Percentiles rank a stretch among this genome's conserved stretches.
Evolutionary conservation across 1,284 basidiomycete genomes (phyloP).

Genomic region (Neotropicomus parvogracilis): DNA sequence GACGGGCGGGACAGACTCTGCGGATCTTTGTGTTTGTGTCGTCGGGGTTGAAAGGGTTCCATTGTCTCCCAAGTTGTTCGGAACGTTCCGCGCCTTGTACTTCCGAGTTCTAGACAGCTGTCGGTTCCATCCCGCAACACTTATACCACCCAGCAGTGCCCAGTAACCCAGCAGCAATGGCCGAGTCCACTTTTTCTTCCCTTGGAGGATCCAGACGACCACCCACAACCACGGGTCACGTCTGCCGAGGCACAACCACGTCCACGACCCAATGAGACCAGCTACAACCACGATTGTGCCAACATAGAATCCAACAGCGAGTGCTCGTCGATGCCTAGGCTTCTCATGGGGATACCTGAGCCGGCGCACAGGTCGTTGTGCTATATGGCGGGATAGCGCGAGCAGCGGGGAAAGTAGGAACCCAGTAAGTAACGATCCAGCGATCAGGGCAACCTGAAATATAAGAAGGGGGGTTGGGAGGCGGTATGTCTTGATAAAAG

Average conservation of each 20-base stretch:
- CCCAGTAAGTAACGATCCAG: conserved; percentile 88
- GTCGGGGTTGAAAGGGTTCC: conserved; percentile 28
- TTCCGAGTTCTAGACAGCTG: conserved; percentile 75
- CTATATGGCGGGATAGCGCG: conserved; percentile 88
- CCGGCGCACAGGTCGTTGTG: conserved; percentile 86
- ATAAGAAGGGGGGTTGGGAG: conserved; percentile 89
- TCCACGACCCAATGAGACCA: conserved; percentile 90
- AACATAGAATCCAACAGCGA: conserved; percentile 85
- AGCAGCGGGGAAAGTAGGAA: conserved; percentile 94
- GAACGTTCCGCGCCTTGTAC: conserved; percentile 50
- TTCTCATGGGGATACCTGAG: conserved; percentile 89
- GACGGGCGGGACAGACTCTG: conserved; percentile 23
- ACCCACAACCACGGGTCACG: conserved; percentile 91
- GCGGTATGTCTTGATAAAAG: conserved; percentile 90
- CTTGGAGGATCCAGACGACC: conserved; percentile 71
- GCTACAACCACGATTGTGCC: conserved; percentile 77
- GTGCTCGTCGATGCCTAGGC: conserved; percentile 74
- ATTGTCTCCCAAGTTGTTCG: conserved; percentile 32
- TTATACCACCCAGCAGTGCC: conserved; percentile 74
- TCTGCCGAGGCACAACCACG: conserved; percentile 80
- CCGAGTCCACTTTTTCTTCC: conserved; percentile 79
- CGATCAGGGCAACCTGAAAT: conserved; percentile 92
- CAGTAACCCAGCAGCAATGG: conserved; percentile 82
- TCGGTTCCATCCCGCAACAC: conserved; percentile 90
- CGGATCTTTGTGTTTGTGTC: conserved; percentile 23